Evolutionary conservation across 768 basidiomycete species (phyloP).

Genomic region (Phylloporus sp.): DNA sequence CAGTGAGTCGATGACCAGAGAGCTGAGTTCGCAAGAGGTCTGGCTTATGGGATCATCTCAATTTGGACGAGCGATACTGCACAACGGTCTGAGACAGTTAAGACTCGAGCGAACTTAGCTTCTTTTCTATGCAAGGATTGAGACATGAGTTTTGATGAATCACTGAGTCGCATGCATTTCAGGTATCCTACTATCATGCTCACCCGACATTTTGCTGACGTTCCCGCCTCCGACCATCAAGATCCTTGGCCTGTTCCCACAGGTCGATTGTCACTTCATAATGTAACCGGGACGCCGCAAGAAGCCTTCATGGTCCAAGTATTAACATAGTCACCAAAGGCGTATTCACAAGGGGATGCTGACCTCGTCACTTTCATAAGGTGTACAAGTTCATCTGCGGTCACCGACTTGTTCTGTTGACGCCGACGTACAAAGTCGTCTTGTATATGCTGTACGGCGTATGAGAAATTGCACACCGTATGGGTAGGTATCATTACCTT

Average conservation of each 20-base stretch:
- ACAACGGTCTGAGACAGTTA: neutral
- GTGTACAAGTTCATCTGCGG: conserved; percentile 61
- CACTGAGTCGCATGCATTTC: neutral
- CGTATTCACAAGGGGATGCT: conserved; percentile 11
- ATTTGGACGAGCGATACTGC: conserved; percentile 5
- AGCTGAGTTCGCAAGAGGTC: conserved; percentile 1
- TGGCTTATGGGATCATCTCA: conserved; percentile 4
- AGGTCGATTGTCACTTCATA: conserved; percentile 49
- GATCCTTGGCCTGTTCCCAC: conserved; percentile 63
- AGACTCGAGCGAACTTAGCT: neutral
- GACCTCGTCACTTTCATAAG: conserved; percentile 71
- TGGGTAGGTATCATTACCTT: conserved; percentile 39
- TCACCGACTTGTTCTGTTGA: conserved; percentile 35
- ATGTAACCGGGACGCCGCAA: conserved; percentile 60
- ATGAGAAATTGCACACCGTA: neutral
- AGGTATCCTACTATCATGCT: neutral
- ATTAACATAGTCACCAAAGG: conserved; percentile 1
- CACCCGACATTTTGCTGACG: conserved; percentile 10
- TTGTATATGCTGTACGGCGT: conserved; percentile 61
- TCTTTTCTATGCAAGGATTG: neutral
- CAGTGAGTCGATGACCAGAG: neutral
- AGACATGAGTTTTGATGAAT: neutral
- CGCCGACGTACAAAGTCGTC: conserved; percentile 61
- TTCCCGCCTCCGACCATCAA: conserved; percentile 46
- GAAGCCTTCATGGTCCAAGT: conserved; percentile 40